Percentiles rank a stretch among this genome's conserved stretches.
These are phyloP conservation scores for Chalciporus sp. DNA, from an alignment of 1,284 basidiomycete genomes.

Conservation along the genomic window DNA sequence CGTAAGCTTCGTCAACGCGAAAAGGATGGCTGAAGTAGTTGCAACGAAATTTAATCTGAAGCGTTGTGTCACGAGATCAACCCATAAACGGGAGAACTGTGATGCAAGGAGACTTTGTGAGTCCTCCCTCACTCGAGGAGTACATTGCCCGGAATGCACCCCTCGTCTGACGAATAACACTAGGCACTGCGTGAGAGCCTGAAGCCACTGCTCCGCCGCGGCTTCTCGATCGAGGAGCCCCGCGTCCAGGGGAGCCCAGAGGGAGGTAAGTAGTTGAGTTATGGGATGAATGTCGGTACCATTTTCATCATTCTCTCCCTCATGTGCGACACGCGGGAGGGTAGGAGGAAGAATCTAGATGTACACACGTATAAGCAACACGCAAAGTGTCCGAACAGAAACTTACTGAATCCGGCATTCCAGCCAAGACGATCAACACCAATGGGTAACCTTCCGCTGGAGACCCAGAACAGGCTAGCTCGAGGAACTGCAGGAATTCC, in stretches of 20 bases:
- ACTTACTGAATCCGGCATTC: slow-evolving; percentile 54
- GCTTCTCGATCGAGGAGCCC: slow-evolving; percentile 51
- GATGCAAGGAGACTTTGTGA: slow-evolving; percentile 39
- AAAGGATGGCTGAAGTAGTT: slow-evolving; percentile 48
- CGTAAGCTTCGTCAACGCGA: slow-evolving; percentile 45
- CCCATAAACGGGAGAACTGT: slow-evolving; percentile 54
- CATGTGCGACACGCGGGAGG: slow-evolving; percentile 32
- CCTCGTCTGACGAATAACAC: slow-evolving; percentile 55
- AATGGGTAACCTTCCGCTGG: slow-evolving; percentile 77
- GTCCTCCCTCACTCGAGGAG: slow-evolving; percentile 17
- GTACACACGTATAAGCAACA: not conserved
- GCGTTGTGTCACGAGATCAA: slow-evolving; percentile 42
- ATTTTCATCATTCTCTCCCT: not conserved
- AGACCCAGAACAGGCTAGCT: slow-evolving; percentile 74
- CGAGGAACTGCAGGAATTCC: slow-evolving; percentile 77
- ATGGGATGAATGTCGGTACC: slow-evolving; percentile 29
- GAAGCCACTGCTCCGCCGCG: slow-evolving; percentile 63
- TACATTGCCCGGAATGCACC: slow-evolving; percentile 4
- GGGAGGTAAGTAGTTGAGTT: slow-evolving; percentile 63
- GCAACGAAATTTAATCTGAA: slow-evolving; percentile 51
- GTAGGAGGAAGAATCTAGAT: slow-evolving; percentile 27
- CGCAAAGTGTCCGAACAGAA: not conserved
- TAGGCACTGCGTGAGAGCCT: slow-evolving; percentile 70
- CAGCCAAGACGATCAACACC: slow-evolving; percentile 77
- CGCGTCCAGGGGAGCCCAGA: slow-evolving; percentile 78